phyloP scores from a whole-genome alignment of 1,284 basidiomycete genomes.

The Boletellus sp. region DNA sequence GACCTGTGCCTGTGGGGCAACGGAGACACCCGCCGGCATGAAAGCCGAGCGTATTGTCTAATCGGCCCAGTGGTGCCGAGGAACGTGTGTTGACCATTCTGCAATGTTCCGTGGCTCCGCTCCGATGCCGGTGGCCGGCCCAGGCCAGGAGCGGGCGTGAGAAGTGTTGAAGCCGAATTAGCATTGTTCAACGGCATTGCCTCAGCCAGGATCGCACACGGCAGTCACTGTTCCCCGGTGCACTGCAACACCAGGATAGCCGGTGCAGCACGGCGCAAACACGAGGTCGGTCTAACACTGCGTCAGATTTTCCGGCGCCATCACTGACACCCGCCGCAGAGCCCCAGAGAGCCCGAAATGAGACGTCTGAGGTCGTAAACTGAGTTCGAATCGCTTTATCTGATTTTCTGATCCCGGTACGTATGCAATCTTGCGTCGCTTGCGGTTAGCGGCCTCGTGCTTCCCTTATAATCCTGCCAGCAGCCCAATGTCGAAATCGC shows the following conservation, averaged over 20 bases:
- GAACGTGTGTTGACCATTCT: slow-evolving; percentile 17
- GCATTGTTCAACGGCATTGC: too few species aligned
- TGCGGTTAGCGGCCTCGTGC: slow-evolving; percentile 35
- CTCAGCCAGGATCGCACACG: too few species aligned
- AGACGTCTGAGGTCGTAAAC: slow-evolving; percentile 11
- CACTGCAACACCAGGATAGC: slow-evolving; percentile 9
- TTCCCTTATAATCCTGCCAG: slow-evolving; percentile 32
- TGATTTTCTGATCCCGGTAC: slow-evolving; percentile 21
- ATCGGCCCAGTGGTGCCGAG: slow-evolving; percentile 16
- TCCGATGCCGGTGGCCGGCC: too few species aligned
- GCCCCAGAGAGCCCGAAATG: slow-evolving; percentile 31
- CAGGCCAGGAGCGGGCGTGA: too few species aligned
- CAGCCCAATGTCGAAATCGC: slow-evolving; percentile 16
- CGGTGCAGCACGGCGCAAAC: slow-evolving; percentile 19
- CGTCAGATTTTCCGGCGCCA: slow-evolving; percentile 9
- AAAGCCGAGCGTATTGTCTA: too few species aligned
- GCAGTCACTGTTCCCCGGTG: neutral
- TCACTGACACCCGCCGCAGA: slow-evolving; percentile 7
- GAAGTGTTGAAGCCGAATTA: too few species aligned
- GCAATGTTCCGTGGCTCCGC: too few species aligned
- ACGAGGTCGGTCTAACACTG: slow-evolving; percentile 34
- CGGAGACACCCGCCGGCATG: too few species aligned
- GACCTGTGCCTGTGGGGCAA: too few species aligned
- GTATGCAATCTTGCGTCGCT: slow-evolving; percentile 32
- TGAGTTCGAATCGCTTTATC: slow-evolving; percentile 23